Evolutionary conservation across 768 basidiomycete genomes (phyloP), one percentile per base, ranked within the genome.

Genomic region (Udeniomyces megalosporus): DNA sequence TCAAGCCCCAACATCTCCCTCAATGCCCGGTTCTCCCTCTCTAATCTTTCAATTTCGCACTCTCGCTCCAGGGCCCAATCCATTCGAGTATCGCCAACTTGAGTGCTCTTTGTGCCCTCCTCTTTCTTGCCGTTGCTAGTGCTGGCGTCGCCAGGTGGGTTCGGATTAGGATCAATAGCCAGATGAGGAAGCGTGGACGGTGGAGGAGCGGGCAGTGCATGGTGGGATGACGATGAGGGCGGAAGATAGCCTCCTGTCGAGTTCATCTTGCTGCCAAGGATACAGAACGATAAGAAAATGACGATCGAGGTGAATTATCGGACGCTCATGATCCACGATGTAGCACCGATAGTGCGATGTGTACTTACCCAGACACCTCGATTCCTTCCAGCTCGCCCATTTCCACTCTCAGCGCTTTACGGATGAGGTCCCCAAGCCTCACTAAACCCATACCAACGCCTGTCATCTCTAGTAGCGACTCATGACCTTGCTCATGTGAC

Each of bases 41-140:
- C 84, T 47, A 99, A 75, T 53, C 91, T 79, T 11, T 78, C 69
- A 57, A 99, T 88, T 75, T 97, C 95, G 65, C 76, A 75, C 71
- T 97, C 93, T 65, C 95, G 80, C 72, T 89, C 87, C 62, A 84
- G 66, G 2, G 86, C 84, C 88, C 93, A 96, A 73, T 97, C 90
- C 65, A 69, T 56, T n/a, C 51, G 42, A 1, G 47, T 14, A 4
- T 65, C 58, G 15, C 58, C 63, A 35, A 54, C 50, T 31, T 26
- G 38, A 3, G 6, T 42, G 17, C 17, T n/a, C n/a, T n/a, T n/a
- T n/a, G n/a, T 42, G 38, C 38, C 38, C 17, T 42, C n/a, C 8
- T n/a, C n/a, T 8, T 8, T 50, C 17, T 50, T 29, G 22, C 48
- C n/a, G n/a, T 50, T 29, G 38, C 38, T 17, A 8, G 8, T 8